phyloP scores from a whole-genome alignment of 1,284 basidiomycete species.

The Cryptococcus floricola region DNA sequence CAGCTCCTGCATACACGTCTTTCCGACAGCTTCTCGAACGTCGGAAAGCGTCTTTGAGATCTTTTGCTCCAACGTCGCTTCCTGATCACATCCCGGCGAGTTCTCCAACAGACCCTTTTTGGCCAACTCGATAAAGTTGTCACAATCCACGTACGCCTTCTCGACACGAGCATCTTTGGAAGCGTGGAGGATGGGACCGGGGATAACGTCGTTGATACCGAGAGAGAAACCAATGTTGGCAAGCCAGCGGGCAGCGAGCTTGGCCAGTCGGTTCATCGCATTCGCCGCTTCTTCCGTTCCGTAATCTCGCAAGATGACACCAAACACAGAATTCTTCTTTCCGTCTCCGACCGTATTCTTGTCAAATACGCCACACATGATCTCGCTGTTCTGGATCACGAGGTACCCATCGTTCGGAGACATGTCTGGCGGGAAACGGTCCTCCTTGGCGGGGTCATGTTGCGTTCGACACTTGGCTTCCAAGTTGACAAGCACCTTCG shows the following conservation, averaged over 20 bases:
- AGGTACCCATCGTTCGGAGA: constrained; percentile 98
- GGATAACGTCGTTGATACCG: constrained; percentile 98
- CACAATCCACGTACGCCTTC: constrained; percentile 82
- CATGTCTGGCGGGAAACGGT: constrained; percentile 64
- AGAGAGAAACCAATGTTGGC: constrained; percentile 97
- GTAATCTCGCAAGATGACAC: constrained; percentile 95
- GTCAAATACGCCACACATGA: constrained; percentile 99
- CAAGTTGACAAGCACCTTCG: constrained; percentile 85
- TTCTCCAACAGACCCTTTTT: constrained; percentile 93
- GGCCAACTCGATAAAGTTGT: constrained; percentile 80
- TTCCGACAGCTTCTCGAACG: constrained; percentile 92
- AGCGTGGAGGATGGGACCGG: constrained; percentile 72
- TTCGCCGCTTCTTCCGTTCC: constrained; percentile 89
- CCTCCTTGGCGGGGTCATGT: constrained; percentile 65
- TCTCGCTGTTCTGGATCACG: constrained; percentile 95
- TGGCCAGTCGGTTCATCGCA: constrained; percentile 95
- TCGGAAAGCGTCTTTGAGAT: constrained; percentile 91
- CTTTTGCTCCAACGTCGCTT: constrained; percentile 91
- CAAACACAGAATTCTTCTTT: constrained; percentile 99
- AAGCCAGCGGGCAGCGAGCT: constrained; percentile 91
- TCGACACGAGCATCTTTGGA: constrained; percentile 87
- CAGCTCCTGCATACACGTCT: constrained; percentile 97
- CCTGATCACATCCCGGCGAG: constrained; percentile 93
- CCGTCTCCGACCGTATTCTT: constrained; percentile 97
- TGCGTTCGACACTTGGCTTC: constrained; percentile 95